Evolutionary conservation across 1,139 yeast species (phyloP), one percentile per base, ranked within the genome.

Genomic region (Taphrina deformans): DNA sequence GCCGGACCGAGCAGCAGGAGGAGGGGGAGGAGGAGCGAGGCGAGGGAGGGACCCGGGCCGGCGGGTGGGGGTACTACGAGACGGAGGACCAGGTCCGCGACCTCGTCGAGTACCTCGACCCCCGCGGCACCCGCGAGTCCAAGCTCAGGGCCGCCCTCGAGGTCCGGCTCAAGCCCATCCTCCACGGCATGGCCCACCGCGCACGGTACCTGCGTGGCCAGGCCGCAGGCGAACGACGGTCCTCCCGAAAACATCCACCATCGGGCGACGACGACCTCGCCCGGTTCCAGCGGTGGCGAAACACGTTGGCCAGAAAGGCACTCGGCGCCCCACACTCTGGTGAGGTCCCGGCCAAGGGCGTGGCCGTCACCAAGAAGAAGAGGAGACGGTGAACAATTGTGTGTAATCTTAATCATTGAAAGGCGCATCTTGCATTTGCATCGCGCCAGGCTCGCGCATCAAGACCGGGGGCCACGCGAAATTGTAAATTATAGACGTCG

Each of bases 111-210:
- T 88, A 96, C 90, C 79, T 92, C 65, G 85, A 87, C 71, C 86
- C 84, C 6, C 83, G 86, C 81, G 98, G 98, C 2, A 79, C 78
- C 62, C 79, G 97, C 55, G 99, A 93, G 73, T 80, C 85, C 9
- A 80, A 78, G 46, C 79, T 93, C 55, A 77, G 83, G 44, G 86
- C 86, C 69, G 96, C 89, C 72, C 75, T 91, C 55, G 67, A 56
- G 33, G 21, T 40, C 16, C 31, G 59, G 7, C 16, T 24, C 56
- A 51, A 60, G 40, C 40, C 52, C 38, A 52, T 65, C 27, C 35
- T 40, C 7, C 44, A 40, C 26, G 44, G 51, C 4, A 64, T 64
- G 66, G 53, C 33, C 21, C 35, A 40, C 27, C 63, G 63, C 27
- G 12, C 41, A 14, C 26, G 33, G n/a, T 59, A 59, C 23, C 18